These are phyloP conservation scores for Desmodesmus armatus DNA, from an alignment of 139 green algal species.

Conservation along the genomic window DNA sequence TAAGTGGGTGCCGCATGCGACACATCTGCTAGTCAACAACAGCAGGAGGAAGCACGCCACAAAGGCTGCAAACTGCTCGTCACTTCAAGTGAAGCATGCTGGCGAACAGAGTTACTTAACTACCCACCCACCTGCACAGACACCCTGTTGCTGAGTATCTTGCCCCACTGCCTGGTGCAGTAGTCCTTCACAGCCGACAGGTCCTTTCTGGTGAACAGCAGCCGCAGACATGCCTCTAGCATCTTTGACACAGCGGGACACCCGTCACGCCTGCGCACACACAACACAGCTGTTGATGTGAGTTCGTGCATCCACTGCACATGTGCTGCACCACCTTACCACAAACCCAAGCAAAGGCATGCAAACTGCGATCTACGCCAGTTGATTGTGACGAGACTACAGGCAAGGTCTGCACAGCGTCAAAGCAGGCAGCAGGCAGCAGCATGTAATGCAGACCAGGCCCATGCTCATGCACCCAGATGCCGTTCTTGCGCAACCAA, in stretches of 20 bases:
- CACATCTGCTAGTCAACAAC: no score
- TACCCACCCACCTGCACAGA: constrained; percentile 69
- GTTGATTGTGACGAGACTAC: neutral
- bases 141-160: constrained; percentile 89
- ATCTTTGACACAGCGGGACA: constrained; percentile 94
- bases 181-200: constrained; percentile 86
- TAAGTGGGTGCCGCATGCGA: neutral
- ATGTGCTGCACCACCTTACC: neutral
- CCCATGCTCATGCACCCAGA: no score
- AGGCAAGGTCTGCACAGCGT: no score
- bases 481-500: no score
- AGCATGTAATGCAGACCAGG: neutral
- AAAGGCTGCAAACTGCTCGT: no score
- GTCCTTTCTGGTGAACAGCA: constrained; percentile 88
- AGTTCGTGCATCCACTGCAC: no score
- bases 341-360: neutral
- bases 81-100: no score
- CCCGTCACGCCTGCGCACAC: constrained; percentile 77
- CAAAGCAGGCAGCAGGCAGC: no score
- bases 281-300: constrained; percentile 48
- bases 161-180: constrained; percentile 85
- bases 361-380: neutral
- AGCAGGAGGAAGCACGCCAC: no score
- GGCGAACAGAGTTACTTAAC: no score
- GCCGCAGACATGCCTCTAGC: constrained; percentile 83